Evolutionary conservation across 176 grass and related monocot genomes (phyloP).

Genomic region (Cymbopogon citratus): DNA sequence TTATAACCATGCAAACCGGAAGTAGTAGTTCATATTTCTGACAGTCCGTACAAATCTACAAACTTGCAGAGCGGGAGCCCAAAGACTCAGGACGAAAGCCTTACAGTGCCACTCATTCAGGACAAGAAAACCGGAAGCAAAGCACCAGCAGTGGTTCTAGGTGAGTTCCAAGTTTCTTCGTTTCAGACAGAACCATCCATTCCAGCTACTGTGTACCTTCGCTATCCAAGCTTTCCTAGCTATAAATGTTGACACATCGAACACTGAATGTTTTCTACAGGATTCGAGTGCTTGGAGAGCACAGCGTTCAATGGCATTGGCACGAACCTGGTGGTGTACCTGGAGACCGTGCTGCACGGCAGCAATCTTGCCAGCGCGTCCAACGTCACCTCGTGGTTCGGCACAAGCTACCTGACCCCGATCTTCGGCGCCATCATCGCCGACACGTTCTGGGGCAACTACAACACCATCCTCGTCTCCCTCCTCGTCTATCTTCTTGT

Average conservation of each 20-base stretch:
- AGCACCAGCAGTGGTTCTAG: slow-evolving; percentile 30
- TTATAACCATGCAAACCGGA: too few species aligned
- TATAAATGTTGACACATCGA: background rate
- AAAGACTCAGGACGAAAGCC: background rate
- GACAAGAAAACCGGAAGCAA: slow-evolving; percentile 28
- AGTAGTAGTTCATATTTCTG: background rate
- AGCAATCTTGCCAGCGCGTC: slow-evolving; percentile 44
- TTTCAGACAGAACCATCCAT: background rate
- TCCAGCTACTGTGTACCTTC: background rate
- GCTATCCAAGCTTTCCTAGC: background rate
- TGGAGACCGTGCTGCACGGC: slow-evolving; percentile 45
- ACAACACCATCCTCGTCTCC: slow-evolving; percentile 57
- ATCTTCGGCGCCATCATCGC: slow-evolving; percentile 58
- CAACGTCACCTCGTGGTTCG: slow-evolving; percentile 50
- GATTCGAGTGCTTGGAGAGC: slow-evolving; percentile 58
- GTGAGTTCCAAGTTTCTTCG: background rate
- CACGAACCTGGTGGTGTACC: slow-evolving; percentile 62
- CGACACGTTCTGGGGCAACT: slow-evolving; percentile 59
- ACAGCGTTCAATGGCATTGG: slow-evolving; percentile 53
- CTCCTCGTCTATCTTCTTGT: slow-evolving; percentile 54
- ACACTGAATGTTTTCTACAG: background rate
- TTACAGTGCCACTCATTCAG: slow-evolving; percentile 30
- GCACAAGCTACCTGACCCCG: slow-evolving; percentile 58
- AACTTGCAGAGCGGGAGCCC: slow-evolving; percentile 2
- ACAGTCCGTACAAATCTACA: background rate